Conservation (phyloP, 305 asterid genomes). For the Galium porrigens region DNA sequence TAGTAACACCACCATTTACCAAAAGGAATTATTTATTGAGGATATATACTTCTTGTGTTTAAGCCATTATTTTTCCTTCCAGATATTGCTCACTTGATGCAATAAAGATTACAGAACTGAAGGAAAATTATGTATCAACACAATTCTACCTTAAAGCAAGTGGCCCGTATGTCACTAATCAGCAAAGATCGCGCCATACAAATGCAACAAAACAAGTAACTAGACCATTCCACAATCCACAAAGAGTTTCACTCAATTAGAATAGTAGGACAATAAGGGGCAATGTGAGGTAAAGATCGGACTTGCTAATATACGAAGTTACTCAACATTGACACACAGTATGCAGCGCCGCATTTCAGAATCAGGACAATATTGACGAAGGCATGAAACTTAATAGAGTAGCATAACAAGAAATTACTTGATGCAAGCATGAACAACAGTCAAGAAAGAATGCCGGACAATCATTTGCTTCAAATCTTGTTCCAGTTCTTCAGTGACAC, state of each 20-base stretch:
- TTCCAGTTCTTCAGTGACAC: conserved; percentile 75
- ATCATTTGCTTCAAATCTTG: conserved; percentile 97
- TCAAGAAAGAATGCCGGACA: conserved; percentile 92
- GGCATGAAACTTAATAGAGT: background rate
- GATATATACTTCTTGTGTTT: background rate
- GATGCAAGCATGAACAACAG: conserved; percentile 96
- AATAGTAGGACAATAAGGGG: background rate
- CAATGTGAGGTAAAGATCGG: background rate
- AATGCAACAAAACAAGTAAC: background rate
- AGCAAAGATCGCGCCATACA: background rate
- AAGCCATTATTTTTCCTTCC: background rate
- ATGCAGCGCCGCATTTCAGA: background rate
- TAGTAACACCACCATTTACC: too few species aligned
- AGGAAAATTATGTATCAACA: background rate
- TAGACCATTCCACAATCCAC: too few species aligned
- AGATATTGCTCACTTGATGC: background rate
- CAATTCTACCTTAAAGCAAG: background rate
- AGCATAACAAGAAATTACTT: conserved; percentile 29
- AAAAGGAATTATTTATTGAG: too few species aligned
- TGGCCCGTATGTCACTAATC: background rate
- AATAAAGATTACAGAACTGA: background rate
- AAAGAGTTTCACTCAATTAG: too few species aligned
- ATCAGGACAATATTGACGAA: background rate
- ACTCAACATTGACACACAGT: too few species aligned
- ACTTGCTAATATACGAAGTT: background rate